Conservation (phyloP, 2,329 filamentous ascomycete genomes). For the Sarocladium strictum region DNA sequence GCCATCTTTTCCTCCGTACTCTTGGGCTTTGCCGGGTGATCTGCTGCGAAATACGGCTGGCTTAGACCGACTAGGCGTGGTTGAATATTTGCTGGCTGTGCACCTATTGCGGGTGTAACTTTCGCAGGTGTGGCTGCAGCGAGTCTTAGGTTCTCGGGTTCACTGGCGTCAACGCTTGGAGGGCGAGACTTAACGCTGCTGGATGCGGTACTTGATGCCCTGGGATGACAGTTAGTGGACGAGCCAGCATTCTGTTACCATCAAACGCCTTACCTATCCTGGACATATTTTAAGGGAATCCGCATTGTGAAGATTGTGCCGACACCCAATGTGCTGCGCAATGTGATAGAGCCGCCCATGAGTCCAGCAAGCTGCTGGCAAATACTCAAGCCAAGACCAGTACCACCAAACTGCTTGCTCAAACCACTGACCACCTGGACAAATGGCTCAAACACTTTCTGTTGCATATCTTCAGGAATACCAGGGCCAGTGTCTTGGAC, state of each 20-base stretch:
- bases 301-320: conserved; percentile 79
- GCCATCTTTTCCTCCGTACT: conserved; percentile 55
- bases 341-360: conserved; percentile 71
- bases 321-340: conserved; percentile 65
- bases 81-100: conserved; percentile 52
- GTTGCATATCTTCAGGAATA: conserved; percentile 70
- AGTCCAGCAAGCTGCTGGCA: conserved; percentile 78
- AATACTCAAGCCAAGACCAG: conserved; percentile 81
- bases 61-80: conserved; percentile 78
- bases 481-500: conserved; percentile 85
- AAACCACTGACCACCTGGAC: conserved; percentile 87
- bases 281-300: conserved; percentile 73
- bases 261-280: conserved; percentile 41
- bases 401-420: conserved; percentile 86
- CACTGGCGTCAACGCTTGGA: conserved; percentile 37
- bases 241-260: neutral
- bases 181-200: conserved; percentile 47
- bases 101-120: neutral
- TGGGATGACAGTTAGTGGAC: conserved; percentile 19
- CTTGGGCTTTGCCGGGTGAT: conserved; percentile 19
- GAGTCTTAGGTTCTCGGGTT: conserved; percentile 29
- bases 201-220: conserved; percentile 47
- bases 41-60: conserved; percentile 68
- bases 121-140: neutral
- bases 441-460: conserved; percentile 88